A percentile compares a stretch with the other conserved stretches of the same genome.
Conservation (phyloP, 305 asterid genomes). For the Fraxinus latifolia region DNA sequence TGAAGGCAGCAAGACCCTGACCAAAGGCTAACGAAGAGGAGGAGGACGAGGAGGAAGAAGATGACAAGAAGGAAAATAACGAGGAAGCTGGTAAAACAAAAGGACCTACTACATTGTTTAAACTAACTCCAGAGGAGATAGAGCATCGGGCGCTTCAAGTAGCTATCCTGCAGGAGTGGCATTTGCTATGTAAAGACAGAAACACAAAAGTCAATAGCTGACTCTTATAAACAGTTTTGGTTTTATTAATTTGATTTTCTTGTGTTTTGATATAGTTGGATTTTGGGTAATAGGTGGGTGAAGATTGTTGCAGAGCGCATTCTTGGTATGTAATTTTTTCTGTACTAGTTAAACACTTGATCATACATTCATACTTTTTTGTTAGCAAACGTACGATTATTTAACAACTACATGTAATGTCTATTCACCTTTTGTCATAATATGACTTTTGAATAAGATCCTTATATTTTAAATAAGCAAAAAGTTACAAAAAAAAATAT, state of each 20-base stretch:
- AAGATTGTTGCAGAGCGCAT: not conserved
- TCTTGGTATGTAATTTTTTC: not conserved
- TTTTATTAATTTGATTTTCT: not conserved
- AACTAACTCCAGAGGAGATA: constrained; percentile 69
- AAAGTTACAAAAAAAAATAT: no score
- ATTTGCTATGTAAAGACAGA: constrained; percentile 68
- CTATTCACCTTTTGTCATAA: not conserved
- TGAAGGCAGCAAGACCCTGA: constrained; percentile 74
- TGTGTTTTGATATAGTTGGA: not conserved
- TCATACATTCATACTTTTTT: not conserved
- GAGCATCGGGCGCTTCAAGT: constrained; percentile 84
- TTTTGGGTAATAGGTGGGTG: not conserved
- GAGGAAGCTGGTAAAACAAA: constrained; percentile 45
- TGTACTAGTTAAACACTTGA: not conserved
- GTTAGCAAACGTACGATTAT: not conserved
- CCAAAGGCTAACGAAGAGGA: constrained; percentile 54
- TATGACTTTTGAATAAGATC: no score
- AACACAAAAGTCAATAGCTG: constrained; percentile 43
- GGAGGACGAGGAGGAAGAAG: constrained; percentile 32
- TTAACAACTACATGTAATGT: not conserved
- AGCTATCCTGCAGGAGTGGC: constrained; percentile 82
- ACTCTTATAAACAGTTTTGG: not conserved
- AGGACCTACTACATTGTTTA: constrained; percentile 59
- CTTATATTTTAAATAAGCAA: no score
- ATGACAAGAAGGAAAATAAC: constrained; percentile 26